Conservation (phyloP, 306 rosid species). For the Ormosia semicastrata region DNA sequence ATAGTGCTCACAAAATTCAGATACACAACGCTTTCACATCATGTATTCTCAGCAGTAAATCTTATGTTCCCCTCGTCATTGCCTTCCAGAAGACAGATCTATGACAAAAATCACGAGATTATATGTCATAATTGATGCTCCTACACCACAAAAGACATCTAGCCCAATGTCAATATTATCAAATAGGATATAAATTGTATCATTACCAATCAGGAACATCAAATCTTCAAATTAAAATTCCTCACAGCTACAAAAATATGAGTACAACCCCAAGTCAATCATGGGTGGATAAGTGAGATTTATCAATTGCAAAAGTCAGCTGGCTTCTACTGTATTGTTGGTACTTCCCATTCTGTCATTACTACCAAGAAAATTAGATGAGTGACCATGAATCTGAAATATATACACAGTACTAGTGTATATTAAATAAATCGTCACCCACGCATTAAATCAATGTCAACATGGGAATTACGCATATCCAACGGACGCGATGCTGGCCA, state of each 20-base stretch:
- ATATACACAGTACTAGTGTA: conserved; percentile 33
- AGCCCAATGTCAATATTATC: not conserved
- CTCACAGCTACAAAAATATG: conserved; percentile 43
- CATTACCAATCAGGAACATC: conserved; percentile 22
- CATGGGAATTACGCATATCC: conserved; percentile 73
- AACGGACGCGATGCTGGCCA: conserved; percentile 62
- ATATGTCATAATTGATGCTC: not conserved
- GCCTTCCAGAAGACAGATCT: not conserved
- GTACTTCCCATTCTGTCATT: conserved; percentile 43
- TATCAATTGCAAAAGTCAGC: conserved; percentile 39
- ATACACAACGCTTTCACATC: too few relatives aligned
- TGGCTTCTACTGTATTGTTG: conserved; percentile 41
- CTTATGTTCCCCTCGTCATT: not conserved
- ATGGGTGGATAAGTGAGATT: conserved; percentile 42
- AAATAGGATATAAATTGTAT: conserved; percentile 17
- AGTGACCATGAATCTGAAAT: conserved; percentile 34
- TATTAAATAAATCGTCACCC: conserved; percentile 43
- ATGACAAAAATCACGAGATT: conserved; percentile 13
- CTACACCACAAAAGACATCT: conserved; percentile 18
- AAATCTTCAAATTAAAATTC: conserved; percentile 30
- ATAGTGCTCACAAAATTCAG: not conserved
- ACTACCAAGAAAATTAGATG: conserved; percentile 47
- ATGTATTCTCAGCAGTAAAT: not conserved
- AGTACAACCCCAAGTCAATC: conserved; percentile 43
- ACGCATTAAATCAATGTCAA: conserved; percentile 90